Evolutionary conservation across 352 stramenopile genomes (phyloP), one percentile per base, ranked within the genome.

Genomic region (Globisporangium cystogenes): DNA sequence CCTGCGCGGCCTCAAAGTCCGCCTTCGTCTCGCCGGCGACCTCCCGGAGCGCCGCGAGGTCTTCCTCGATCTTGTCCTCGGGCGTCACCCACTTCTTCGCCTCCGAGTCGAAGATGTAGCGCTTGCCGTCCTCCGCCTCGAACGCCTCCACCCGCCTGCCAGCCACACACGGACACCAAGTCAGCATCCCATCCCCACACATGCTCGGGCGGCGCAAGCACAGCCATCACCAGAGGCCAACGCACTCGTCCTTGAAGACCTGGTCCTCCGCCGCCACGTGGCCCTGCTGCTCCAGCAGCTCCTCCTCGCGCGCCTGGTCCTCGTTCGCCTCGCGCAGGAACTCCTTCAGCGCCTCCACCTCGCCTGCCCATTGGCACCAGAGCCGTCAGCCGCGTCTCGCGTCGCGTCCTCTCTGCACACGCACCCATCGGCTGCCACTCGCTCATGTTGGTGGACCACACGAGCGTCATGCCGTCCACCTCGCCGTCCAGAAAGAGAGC

Each of bases 1-100:
- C 55, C 31, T 53, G 35, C 1, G 51, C 43, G 3, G 36, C 51
- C 18, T 68, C 52, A 7, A 37, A 29, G 44, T 51, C 44, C 7
- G 24, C 48, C 15, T 53, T 59, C 26, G 55, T 53, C 48, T 84
- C 64, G 5, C 53, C 59, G 18, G 71, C 64, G 4, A 56, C 63
- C 18, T 91, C 74, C 15, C 75, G 74, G 0, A 93, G 59, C 20
- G 71, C 76, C 5, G 74, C 74, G 18, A 93, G 54, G 11, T 88
- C 77, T 1, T 88, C 75, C 31, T 86, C 71, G 48, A 90, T 90
- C 53, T 83, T 86, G 21, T 87, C 72, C 52, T 86, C 74, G 5
- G 79, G 79, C 11, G 79, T 90, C 49, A 87, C 55, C 46, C 76
- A 90, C 43, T 74, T 82, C 48, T 84, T 86, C 12, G 63, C 71